Conservation (phyloP, 345 rosid genomes). For the Jatropha curcas region DNA sequence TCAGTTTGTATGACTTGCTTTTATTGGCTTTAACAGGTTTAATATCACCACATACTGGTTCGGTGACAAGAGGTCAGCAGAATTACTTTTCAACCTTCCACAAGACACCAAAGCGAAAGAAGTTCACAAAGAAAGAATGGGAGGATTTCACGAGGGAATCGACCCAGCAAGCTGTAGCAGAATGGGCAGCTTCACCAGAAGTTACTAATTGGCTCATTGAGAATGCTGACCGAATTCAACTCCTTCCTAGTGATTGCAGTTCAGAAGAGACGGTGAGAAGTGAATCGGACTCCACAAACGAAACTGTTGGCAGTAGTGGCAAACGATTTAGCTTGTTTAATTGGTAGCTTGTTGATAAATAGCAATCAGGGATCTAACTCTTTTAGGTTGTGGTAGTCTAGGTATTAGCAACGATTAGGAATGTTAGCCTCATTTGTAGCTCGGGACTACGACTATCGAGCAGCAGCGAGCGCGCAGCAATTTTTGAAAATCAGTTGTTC, state of each 20-base stretch:
- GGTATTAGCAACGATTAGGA: conserved; percentile 10
- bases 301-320: conserved; percentile 29
- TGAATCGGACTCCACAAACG: conserved; percentile 61
- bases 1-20: neutral
- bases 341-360: conserved; percentile 26
- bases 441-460: too few relatives aligned
- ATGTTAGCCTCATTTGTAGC: neutral
- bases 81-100: conserved; percentile 76
- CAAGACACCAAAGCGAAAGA: conserved; percentile 52
- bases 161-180: conserved; percentile 22
- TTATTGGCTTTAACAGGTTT: conserved; percentile 30
- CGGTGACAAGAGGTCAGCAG: conserved; percentile 21
- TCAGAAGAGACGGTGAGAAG: conserved; percentile 62
- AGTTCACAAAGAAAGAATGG: conserved; percentile 68
- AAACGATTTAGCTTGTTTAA: conserved; percentile 37
- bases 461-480: neutral
- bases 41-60: conserved; percentile 29
- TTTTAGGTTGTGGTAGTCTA: neutral
- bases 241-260: conserved; percentile 46
- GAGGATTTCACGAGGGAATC: conserved; percentile 72
- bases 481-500: too few relatives aligned
- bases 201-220: conserved; percentile 72
- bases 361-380: neutral
- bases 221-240: conserved; percentile 64
- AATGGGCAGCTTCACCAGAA: conserved; percentile 64